phyloP scores from a whole-genome alignment of 768 basidiomycete genomes.

The Rhizopogon roseolus region DNA sequence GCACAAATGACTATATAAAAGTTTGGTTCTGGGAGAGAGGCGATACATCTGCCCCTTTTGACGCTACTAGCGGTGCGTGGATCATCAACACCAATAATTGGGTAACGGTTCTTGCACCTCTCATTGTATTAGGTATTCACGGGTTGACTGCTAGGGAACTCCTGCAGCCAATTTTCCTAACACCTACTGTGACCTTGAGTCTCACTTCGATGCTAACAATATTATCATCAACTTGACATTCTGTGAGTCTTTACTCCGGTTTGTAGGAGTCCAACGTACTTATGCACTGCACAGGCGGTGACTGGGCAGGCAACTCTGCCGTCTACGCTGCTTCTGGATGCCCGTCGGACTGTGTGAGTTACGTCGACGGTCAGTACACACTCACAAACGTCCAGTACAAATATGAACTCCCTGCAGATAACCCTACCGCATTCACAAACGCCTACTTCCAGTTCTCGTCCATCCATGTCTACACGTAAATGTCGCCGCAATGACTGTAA shows the following conservation, averaged over 20 bases:
- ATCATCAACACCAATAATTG: slow-evolving; percentile 18
- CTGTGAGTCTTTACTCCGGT: slow-evolving; percentile 14
- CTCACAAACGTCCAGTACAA: not conserved
- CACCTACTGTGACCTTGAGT: slow-evolving; percentile 35
- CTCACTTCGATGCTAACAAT: slow-evolving; percentile 28
- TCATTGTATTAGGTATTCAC: not conserved
- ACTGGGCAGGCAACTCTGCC: slow-evolving; percentile 22
- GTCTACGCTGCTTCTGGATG: slow-evolving; percentile 26
- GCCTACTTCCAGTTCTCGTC: slow-evolving; percentile 39
- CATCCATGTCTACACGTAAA: slow-evolving; percentile 31
- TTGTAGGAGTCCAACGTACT: not conserved
- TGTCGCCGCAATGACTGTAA: not conserved
- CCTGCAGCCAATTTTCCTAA: slow-evolving; percentile 32
- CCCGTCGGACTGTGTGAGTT: slow-evolving; percentile 26
- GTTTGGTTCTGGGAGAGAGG: slow-evolving; percentile 39
- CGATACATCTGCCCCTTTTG: slow-evolving; percentile 26
- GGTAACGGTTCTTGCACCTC: slow-evolving; percentile 7
- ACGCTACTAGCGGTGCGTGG: slow-evolving; percentile 19
- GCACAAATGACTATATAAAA: slow-evolving; percentile 28
- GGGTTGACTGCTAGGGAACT: slow-evolving; percentile 17
- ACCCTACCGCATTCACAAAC: slow-evolving; percentile 34
- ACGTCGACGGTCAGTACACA: slow-evolving; percentile 19
- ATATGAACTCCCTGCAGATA: slow-evolving; percentile 13
- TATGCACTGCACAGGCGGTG: slow-evolving; percentile 17
- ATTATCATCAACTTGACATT: slow-evolving; percentile 31